Evolutionary conservation across 192 early-diverging fungal genomes (phyloP).

Genomic region (Coemansia sp.): DNA sequence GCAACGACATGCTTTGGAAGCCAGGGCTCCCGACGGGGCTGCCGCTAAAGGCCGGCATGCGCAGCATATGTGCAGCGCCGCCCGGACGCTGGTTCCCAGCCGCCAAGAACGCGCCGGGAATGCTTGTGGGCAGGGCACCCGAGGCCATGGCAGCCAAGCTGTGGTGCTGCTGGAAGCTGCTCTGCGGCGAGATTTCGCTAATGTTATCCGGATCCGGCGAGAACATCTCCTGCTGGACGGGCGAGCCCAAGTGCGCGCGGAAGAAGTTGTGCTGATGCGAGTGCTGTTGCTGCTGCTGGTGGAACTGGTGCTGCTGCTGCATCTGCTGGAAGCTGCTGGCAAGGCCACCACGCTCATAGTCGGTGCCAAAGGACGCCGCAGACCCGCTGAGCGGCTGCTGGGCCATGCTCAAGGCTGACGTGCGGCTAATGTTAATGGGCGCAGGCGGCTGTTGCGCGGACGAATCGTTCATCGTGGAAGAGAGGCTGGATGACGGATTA

Average conservation of each 20-base stretch:
- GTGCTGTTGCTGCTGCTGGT: slow-evolving; percentile 27
- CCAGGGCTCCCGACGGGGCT: slow-evolving; percentile 43
- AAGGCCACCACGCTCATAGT: slow-evolving; percentile 50
- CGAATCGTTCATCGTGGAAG: slow-evolving; percentile 40
- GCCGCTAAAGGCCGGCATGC: slow-evolving; percentile 43
- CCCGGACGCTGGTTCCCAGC: slow-evolving; percentile 26
- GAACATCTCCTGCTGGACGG: slow-evolving; percentile 43
- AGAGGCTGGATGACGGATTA: slow-evolving; percentile 19
- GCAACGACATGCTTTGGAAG: slow-evolving; percentile 66
- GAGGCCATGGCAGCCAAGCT: slow-evolving; percentile 45
- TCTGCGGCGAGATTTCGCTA: slow-evolving; percentile 38
- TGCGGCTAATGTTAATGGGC: slow-evolving; percentile 52
- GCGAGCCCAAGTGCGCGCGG: slow-evolving; percentile 48
- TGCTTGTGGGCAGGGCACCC: slow-evolving; percentile 43
- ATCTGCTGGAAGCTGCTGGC: slow-evolving; percentile 56
- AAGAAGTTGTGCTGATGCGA: slow-evolving; percentile 42
- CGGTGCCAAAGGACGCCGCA: slow-evolving; percentile 47
- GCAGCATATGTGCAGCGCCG: slow-evolving; percentile 39
- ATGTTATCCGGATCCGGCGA: slow-evolving; percentile 44
- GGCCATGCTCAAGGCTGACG: slow-evolving; percentile 13
- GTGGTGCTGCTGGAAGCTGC: slow-evolving; percentile 37
- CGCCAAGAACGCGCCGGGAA: slow-evolving; percentile 43
- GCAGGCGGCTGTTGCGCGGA: slow-evolving; percentile 22
- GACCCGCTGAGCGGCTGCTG: slow-evolving; percentile 37
- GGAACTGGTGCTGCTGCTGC: slow-evolving; percentile 47